Evolutionary conservation across 495 filamentous ascomycete genomes (phyloP).

Genomic region (Podospora comata): DNA sequence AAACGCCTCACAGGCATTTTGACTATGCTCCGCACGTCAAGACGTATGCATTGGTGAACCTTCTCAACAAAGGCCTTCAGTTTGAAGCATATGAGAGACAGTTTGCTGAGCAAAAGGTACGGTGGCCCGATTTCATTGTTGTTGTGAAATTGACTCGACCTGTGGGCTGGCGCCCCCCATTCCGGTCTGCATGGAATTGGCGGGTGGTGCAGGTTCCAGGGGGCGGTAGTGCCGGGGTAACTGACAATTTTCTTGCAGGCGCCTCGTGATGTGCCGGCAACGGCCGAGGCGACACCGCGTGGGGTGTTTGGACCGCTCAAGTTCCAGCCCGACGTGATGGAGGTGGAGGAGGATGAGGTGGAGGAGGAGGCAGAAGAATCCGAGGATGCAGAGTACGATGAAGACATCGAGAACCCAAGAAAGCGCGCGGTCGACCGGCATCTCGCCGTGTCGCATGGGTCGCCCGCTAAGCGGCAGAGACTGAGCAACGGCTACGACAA

Average conservation of each 20-base stretch:
- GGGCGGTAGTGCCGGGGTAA: slow-evolving; percentile 33
- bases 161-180: slow-evolving; percentile 9
- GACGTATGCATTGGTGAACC: slow-evolving; percentile 67
- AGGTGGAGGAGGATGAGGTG: slow-evolving; percentile 17
- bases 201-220: slow-evolving; percentile 24
- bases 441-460: slow-evolving; percentile 48
- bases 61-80: slow-evolving; percentile 74
- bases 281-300: slow-evolving; percentile 42
- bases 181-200: slow-evolving; percentile 20
- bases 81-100: slow-evolving; percentile 64
- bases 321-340: slow-evolving; percentile 31
- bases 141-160: not conserved
- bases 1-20: slow-evolving; percentile 65
- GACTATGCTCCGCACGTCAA: slow-evolving; percentile 74
- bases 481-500: slow-evolving; percentile 61
- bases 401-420: slow-evolving; percentile 45
- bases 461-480: slow-evolving; percentile 52
- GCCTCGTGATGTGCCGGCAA: slow-evolving; percentile 43
- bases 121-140: slow-evolving; percentile 13
- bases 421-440: slow-evolving; percentile 50
- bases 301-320: slow-evolving; percentile 51
- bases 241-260: slow-evolving; percentile 47
- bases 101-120: slow-evolving; percentile 43
- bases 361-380: slow-evolving; percentile 34
- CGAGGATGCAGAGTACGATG: slow-evolving; percentile 30